A percentile compares a stretch with the other conserved stretches of the same genome.
Evolutionary conservation across 1,284 basidiomycete genomes (phyloP).

Genomic region (Termitomyces sp.): DNA sequence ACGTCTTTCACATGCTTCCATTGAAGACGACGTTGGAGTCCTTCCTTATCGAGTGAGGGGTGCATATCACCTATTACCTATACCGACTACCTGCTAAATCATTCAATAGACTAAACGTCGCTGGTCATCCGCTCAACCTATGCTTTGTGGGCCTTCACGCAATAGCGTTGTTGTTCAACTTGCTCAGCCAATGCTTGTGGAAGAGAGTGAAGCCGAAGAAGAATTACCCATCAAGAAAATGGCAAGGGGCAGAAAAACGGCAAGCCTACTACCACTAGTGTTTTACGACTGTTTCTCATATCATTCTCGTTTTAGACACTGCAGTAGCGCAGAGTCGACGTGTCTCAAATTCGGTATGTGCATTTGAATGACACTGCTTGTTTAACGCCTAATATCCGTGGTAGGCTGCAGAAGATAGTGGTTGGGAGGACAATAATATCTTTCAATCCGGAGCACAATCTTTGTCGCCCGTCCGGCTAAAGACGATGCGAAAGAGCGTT

Average conservation of each 20-base stretch:
- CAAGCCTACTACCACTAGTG: constrained; percentile 26
- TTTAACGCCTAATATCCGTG: constrained; percentile 1
- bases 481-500: constrained; percentile 42
- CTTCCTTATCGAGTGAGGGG: constrained; percentile 45
- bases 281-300: constrained; percentile 1
- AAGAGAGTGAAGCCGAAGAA: constrained; percentile 77
- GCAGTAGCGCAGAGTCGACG: constrained; percentile 48
- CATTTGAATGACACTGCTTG: not conserved
- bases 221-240: constrained; percentile 56
- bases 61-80: not conserved
- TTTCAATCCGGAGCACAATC: constrained; percentile 80
- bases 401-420: constrained; percentile 54
- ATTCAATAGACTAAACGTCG: constrained; percentile 31
- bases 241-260: constrained; percentile 55
- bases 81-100: constrained; percentile 14
- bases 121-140: constrained; percentile 60
- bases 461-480: constrained; percentile 58
- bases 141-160: constrained; percentile 48
- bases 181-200: constrained; percentile 45
- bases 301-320: constrained; percentile 30
- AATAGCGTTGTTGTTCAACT: constrained; percentile 34
- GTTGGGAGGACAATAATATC: constrained; percentile 82
- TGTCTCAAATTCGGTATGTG: constrained; percentile 42
- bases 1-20: constrained; percentile 44
- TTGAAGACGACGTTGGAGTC: constrained; percentile 32